These are phyloP conservation scores for Peronospora belbahrii DNA, from an alignment of 352 stramenopile genomes.

Conservation along the genomic window DNA sequence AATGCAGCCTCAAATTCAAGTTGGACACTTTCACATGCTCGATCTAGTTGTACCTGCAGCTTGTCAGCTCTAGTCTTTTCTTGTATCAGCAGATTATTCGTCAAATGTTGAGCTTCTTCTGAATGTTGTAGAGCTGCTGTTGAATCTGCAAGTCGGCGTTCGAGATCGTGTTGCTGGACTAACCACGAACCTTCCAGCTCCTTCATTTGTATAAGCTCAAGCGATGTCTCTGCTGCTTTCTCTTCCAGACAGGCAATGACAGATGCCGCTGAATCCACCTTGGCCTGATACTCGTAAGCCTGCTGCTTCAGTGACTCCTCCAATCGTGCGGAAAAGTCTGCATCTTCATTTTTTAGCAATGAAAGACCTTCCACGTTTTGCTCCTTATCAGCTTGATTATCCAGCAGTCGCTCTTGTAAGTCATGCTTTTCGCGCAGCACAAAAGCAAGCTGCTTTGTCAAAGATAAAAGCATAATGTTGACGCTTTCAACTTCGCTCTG, in stretches of 20 bases:
- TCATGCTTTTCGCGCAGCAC: constrained; percentile 74
- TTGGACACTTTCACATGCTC: constrained; percentile 15
- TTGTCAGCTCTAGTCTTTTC: constrained; percentile 29
- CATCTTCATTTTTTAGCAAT: constrained; percentile 10
- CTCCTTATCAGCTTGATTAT: constrained; percentile 25
- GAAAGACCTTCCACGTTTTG: constrained; percentile 10
- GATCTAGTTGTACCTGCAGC: constrained; percentile 17
- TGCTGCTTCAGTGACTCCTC: constrained; percentile 40
- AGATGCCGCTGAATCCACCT: constrained; percentile 29
- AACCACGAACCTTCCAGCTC: constrained; percentile 54
- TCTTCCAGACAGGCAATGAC: constrained; percentile 33
- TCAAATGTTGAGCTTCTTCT: constrained; percentile 20
- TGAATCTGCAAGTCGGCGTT: constrained; percentile 27
- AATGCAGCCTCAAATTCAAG: constrained; percentile 33
- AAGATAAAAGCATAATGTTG: constrained; percentile 54
- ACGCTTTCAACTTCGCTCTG: constrained; percentile 45
- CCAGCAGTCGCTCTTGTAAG: constrained; percentile 40
- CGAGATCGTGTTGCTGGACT: constrained; percentile 34
- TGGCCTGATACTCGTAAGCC: constrained; percentile 36
- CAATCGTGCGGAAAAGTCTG: constrained; percentile 29
- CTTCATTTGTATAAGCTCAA: constrained; percentile 54
- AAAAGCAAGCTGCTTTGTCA: constrained; percentile 59
- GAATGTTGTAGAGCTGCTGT: constrained; percentile 14
- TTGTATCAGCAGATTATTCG: constrained; percentile 16
- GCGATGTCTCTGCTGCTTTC: constrained; percentile 32